A percentile compares a stretch with the other conserved stretches of the same genome.
phyloP scores from a whole-genome alignment of 768 basidiomycete species.

The Tricholoma furcatifolium region DNA sequence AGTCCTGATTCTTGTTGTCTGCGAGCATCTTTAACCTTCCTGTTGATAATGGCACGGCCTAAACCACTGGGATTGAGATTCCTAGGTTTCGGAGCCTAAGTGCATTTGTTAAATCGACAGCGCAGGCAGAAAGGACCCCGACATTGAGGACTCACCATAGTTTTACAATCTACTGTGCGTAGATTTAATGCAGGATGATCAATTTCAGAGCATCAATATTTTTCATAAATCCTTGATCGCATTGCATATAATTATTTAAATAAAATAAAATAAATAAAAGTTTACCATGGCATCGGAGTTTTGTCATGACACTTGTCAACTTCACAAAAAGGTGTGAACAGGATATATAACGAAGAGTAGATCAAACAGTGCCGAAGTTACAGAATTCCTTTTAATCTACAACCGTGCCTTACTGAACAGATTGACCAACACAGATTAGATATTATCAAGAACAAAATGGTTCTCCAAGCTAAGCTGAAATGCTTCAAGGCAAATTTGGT shows the following conservation, averaged over 20 bases:
- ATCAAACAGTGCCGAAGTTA: slow-evolving; percentile 15
- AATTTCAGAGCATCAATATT: too few species aligned
- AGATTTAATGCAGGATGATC: too few species aligned
- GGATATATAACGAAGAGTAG: slow-evolving; percentile 19
- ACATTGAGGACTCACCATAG: neutral
- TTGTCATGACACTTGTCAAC: slow-evolving; percentile 27
- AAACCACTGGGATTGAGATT: slow-evolving; percentile 78
- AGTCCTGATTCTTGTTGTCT: slow-evolving; percentile 60
- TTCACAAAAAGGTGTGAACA: slow-evolving; percentile 12
- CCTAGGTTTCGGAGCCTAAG: slow-evolving; percentile 56
- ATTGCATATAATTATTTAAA: too few species aligned
- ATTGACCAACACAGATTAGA: slow-evolving; percentile 3
- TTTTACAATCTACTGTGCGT: neutral
- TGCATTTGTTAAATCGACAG: neutral
- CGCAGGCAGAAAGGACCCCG: neutral
- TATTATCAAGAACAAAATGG: slow-evolving; percentile 4
- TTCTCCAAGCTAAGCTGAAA: too few species aligned
- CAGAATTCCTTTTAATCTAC: too few species aligned
- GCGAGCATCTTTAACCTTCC: slow-evolving; percentile 75
- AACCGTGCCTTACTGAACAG: too few species aligned
- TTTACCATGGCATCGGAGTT: too few species aligned
- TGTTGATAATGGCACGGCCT: slow-evolving; percentile 94
- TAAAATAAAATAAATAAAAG: too few species aligned
- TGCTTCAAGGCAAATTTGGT: slow-evolving; percentile 25
- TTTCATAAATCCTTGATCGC: too few species aligned